These are phyloP conservation scores for Fusarium sp. DNA, from an alignment of 2,329 filamentous ascomycete genomes.

Conservation along the genomic window DNA sequence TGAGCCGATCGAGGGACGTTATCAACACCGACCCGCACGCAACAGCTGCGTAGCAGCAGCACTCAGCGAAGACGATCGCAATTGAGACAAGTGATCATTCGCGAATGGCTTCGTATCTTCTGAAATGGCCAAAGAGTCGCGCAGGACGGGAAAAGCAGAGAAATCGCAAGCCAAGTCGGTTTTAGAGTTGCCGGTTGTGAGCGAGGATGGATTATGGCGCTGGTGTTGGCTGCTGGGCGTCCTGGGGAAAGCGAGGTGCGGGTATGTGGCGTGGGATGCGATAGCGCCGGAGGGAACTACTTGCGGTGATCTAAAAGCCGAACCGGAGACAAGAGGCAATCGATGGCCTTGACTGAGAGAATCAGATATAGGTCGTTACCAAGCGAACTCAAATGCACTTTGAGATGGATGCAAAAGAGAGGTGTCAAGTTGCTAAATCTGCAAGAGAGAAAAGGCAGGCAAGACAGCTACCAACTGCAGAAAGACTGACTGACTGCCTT, in stretches of 20 bases:
- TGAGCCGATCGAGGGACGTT: constrained; percentile 37
- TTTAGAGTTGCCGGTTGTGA: constrained; percentile 29
- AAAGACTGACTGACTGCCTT: not conserved
- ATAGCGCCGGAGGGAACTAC: constrained; percentile 34
- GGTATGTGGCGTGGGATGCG: constrained; percentile 39
- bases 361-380: not conserved
- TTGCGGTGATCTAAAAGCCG: constrained; percentile 30
- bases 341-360: constrained; percentile 1
- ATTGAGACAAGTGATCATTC: constrained; percentile 40
- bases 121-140: constrained; percentile 1
- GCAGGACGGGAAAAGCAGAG: not conserved
- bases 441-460: not conserved
- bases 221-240: constrained; percentile 6
- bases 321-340: constrained; percentile 10
- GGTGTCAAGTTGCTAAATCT: not conserved
- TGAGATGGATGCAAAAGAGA: constrained; percentile 2
- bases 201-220: constrained; percentile 19
- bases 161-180: constrained; percentile 19
- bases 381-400: not conserved
- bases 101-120: constrained; percentile 25
- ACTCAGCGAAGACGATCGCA: constrained; percentile 43
- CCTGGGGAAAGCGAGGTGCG: constrained; percentile 35
- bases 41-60: constrained; percentile 49
- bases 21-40: constrained; percentile 44
- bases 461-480: not conserved